Evolutionary conservation across 225 moss, liverwort and hornwort species (phyloP).

Genomic region (Asterella californica): DNA sequence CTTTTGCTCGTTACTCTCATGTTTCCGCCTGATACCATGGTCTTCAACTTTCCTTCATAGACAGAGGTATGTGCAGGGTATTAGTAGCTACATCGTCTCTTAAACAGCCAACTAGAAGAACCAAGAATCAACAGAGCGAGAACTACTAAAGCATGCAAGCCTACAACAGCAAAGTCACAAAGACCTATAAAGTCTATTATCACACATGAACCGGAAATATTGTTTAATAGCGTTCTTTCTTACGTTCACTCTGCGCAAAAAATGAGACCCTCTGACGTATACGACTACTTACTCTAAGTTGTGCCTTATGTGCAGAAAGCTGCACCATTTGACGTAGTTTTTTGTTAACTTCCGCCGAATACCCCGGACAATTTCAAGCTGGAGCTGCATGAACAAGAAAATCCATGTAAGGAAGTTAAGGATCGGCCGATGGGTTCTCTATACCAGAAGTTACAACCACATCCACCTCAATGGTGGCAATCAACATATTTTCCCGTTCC

Average conservation of each 20-base stretch:
- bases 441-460: neutral
- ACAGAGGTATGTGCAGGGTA: conserved; percentile 17
- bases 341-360: conserved; percentile 74
- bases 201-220: too few species aligned
- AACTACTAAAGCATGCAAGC: neutral
- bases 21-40: conserved; percentile 43
- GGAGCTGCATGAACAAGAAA: conserved; percentile 48
- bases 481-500: too few species aligned
- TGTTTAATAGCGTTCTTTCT: too few species aligned
- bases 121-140: neutral
- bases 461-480: too few species aligned
- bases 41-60: conserved; percentile 56
- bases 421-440: too few species aligned
- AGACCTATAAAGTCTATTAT: too few species aligned
- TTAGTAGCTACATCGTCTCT: neutral
- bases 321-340: conserved; percentile 92
- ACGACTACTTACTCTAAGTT: conserved; percentile 50
- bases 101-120: neutral
- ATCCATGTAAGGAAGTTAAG: neutral
- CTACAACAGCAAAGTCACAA: too few species aligned
- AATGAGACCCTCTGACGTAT: neutral
- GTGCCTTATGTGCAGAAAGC: conserved; percentile 58
- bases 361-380: conserved; percentile 58
- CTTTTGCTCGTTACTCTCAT: conserved; percentile 56
- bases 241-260: too few species aligned